phyloP scores from a whole-genome alignment of 495 filamentous ascomycete genomes.

The Pseudomonodictys pantanalensis region DNA sequence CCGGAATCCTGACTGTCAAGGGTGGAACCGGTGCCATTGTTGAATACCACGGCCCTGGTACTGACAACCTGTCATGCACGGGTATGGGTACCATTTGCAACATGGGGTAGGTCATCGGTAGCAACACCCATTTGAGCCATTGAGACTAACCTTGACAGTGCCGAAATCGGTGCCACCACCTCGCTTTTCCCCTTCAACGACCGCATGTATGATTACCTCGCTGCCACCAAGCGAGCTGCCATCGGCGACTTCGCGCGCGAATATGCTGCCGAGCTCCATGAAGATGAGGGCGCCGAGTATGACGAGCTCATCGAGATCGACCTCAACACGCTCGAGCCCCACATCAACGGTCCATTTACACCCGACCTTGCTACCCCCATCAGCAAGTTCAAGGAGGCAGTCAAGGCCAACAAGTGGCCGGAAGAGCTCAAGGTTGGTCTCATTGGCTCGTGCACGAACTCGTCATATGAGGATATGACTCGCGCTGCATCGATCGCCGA shows the following conservation, averaged over 20 bases:
- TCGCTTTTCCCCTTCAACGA: slow-evolving; percentile 99
- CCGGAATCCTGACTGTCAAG: slow-evolving; percentile 95
- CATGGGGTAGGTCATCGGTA: slow-evolving; percentile 49
- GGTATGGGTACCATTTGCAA: slow-evolving; percentile 62
- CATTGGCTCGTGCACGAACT: slow-evolving; percentile 99
- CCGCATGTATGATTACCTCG: slow-evolving; percentile 92
- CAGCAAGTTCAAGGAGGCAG: slow-evolving; percentile 94
- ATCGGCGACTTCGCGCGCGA: slow-evolving; percentile 86
- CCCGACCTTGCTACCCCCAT: slow-evolving; percentile 97
- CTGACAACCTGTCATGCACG: slow-evolving; percentile 64
- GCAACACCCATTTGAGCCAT: background rate
- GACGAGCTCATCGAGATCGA: slow-evolving; percentile 96
- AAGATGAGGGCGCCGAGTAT: slow-evolving; percentile 93
- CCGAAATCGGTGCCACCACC: slow-evolving; percentile 94
- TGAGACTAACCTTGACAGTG: slow-evolving; percentile 40
- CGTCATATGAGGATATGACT: slow-evolving; percentile 98
- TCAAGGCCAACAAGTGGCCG: slow-evolving; percentile 92
- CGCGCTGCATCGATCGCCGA: slow-evolving; percentile 91
- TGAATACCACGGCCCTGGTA: slow-evolving; percentile 90
- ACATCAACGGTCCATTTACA: slow-evolving; percentile 99
- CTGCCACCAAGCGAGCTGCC: slow-evolving; percentile 82
- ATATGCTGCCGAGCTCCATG: slow-evolving; percentile 82
- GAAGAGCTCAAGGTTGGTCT: slow-evolving; percentile 95
- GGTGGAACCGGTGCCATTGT: slow-evolving; percentile 96
- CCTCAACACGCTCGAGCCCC: slow-evolving; percentile 89